Percentiles rank a stretch among this genome's conserved stretches.
Evolutionary conservation across 2,329 filamentous ascomycete genomes (phyloP).

Genomic region (Apiospora rasikravindrae): DNA sequence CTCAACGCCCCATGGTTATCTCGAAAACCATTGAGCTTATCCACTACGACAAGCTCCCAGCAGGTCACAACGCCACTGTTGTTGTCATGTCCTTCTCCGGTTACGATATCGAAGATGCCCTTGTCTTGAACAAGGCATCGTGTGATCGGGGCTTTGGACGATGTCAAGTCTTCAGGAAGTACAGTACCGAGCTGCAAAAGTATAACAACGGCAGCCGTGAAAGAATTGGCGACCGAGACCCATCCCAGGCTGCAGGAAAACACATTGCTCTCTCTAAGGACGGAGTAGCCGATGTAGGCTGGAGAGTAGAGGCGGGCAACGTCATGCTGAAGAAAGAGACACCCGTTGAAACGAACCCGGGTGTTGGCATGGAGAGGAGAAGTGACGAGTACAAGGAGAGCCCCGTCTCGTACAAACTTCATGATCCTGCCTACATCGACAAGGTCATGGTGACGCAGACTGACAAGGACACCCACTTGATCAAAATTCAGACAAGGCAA

Average conservation of each 20-base stretch:
- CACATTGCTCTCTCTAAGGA: constrained; percentile 80
- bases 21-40: constrained; percentile 96
- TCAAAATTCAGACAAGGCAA: constrained; percentile 97
- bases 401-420: constrained; percentile 78
- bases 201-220: constrained; percentile 81
- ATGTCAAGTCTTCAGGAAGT: constrained; percentile 98
- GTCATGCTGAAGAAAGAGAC: constrained; percentile 90
- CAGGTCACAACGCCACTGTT: constrained; percentile 95
- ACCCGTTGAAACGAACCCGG: constrained; percentile 77
- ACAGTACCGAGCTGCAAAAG: constrained; percentile 82
- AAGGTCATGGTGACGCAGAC: constrained; percentile 94
- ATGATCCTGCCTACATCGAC: constrained; percentile 89
- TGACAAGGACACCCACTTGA: constrained; percentile 81
- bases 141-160: constrained; percentile 94
- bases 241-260: constrained; percentile 66
- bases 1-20: constrained; percentile 96
- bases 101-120: constrained; percentile 98
- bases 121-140: constrained; percentile 95
- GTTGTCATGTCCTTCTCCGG: constrained; percentile 99
- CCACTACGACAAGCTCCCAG: constrained; percentile 95
- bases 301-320: constrained; percentile 77
- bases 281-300: constrained; percentile 86
- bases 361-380: constrained; percentile 70
- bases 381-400: constrained; percentile 70
- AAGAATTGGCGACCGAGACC: constrained; percentile 70